Evolutionary conservation across 2,329 filamentous ascomycete species (phyloP).

Genomic region (Xylaria sp.): DNA sequence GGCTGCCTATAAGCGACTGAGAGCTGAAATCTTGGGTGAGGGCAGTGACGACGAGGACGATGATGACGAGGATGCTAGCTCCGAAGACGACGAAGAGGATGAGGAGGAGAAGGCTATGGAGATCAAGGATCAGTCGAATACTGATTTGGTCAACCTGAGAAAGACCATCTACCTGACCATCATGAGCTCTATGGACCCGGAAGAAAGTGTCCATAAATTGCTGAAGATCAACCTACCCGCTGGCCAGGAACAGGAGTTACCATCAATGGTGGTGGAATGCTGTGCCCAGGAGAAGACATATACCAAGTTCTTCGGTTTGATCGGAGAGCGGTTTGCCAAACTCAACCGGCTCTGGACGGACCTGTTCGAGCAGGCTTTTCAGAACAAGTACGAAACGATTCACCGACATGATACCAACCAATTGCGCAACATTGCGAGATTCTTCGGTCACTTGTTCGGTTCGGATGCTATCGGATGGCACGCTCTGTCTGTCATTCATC

Average conservation of each 20-base stretch:
- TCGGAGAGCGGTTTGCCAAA: constrained; percentile 92
- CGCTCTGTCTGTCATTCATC: constrained; percentile 72
- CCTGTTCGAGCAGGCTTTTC: constrained; percentile 84
- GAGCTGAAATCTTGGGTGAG: constrained; percentile 90
- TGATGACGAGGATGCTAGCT: constrained; percentile 62
- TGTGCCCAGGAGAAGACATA: constrained; percentile 96
- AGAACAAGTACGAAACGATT: constrained; percentile 93
- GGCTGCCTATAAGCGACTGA: constrained; percentile 80
- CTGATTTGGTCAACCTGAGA: constrained; percentile 87
- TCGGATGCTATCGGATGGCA: constrained; percentile 92
- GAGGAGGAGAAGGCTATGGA: constrained; percentile 79
- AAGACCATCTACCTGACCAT: constrained; percentile 96
- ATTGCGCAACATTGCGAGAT: constrained; percentile 87
- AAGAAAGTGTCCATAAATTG: constrained; percentile 95
- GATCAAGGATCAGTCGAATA: constrained; percentile 97
- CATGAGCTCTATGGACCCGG: constrained; percentile 92
- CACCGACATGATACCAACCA: constrained; percentile 96
- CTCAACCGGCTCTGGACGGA: constrained; percentile 93
- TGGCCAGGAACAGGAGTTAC: constrained; percentile 83
- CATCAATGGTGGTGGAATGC: constrained; percentile 95
- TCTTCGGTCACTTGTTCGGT: constrained; percentile 87
- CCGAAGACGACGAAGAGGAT: constrained; percentile 69
- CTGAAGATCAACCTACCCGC: constrained; percentile 87
- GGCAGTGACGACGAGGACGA: constrained; percentile 79
- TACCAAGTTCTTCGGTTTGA: constrained; percentile 92